Conservation (phyloP, 1,284 basidiomycete genomes). For the Coniophora puteana region DNA sequence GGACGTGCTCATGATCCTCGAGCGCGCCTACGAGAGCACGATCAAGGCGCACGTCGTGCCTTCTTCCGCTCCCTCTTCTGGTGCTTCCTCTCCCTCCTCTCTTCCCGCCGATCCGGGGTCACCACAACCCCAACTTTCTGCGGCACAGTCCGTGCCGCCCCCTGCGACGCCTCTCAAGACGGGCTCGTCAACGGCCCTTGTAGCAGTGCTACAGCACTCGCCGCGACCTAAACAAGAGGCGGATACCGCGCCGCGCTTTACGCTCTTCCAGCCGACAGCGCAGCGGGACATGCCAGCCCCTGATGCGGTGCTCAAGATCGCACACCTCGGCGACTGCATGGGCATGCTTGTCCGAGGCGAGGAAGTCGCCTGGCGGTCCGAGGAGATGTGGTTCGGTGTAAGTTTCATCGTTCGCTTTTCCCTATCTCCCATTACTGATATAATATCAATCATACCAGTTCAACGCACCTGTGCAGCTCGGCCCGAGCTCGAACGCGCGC, state of each 20-base stretch:
- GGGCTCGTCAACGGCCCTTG: slow-evolving; percentile 68
- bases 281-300: slow-evolving; percentile 12
- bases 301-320: slow-evolving; percentile 81
- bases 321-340: slow-evolving; percentile 92
- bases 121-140: slow-evolving; percentile 12
- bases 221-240: slow-evolving; percentile 17
- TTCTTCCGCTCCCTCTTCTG: slow-evolving; percentile 8
- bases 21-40: slow-evolving; percentile 62
- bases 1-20: slow-evolving; percentile 62
- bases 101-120: slow-evolving; percentile 22
- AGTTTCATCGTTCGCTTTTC: slow-evolving; percentile 25
- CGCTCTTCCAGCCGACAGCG: slow-evolving; percentile 12
- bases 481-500: slow-evolving; percentile 70
- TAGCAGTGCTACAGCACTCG: slow-evolving; percentile 59
- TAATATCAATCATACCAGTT: slow-evolving; percentile 44
- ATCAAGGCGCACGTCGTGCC: slow-evolving; percentile 53
- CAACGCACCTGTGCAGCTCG: slow-evolving; percentile 89
- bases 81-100: slow-evolving; percentile 9
- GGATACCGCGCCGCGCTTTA: slow-evolving; percentile 20
- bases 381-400: slow-evolving; percentile 91
- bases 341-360: slow-evolving; percentile 80
- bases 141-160: slow-evolving; percentile 11
- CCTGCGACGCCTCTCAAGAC: slow-evolving; percentile 41
- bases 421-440: slow-evolving; percentile 8
- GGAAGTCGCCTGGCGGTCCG: slow-evolving; percentile 80